Evolutionary conservation across 1,139 yeast genomes (phyloP).

Genomic region (Blastobotrys elegans): DNA sequence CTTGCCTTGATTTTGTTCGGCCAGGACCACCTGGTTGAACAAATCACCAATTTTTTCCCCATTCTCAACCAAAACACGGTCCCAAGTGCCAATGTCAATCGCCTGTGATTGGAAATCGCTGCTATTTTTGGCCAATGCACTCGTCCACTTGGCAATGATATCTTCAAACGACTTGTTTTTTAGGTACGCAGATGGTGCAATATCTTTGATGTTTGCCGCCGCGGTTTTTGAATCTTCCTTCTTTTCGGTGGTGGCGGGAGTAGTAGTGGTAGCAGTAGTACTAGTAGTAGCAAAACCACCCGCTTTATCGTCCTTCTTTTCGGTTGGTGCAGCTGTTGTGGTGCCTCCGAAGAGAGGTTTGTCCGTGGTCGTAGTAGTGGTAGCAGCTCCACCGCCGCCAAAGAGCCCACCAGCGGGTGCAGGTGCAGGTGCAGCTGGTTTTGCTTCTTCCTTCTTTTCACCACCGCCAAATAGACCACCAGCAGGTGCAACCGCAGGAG

Average conservation of each 20-base stretch:
- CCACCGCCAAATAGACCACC: slow-evolving; percentile 19
- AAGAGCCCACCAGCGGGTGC: slow-evolving; percentile 12
- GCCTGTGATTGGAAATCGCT: slow-evolving; percentile 75
- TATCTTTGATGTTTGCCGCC: slow-evolving; percentile 28
- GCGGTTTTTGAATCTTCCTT: slow-evolving; percentile 20
- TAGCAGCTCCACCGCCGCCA: slow-evolving; percentile 11
- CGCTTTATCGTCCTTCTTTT: slow-evolving; percentile 12
- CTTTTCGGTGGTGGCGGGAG: slow-evolving; percentile 10
- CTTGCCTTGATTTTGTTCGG: slow-evolving; percentile 79
- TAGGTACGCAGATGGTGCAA: slow-evolving; percentile 58
- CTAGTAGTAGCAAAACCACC: slow-evolving; percentile 14
- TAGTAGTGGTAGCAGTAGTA: neutral
- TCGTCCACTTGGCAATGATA: slow-evolving; percentile 88
- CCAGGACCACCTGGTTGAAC: slow-evolving; percentile 71
- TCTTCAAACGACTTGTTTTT: slow-evolving; percentile 92
- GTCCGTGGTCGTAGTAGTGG: slow-evolving; percentile 10
- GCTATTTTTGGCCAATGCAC: slow-evolving; percentile 69
- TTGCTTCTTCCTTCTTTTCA: slow-evolving; percentile 13
- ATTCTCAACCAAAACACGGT: slow-evolving; percentile 71
- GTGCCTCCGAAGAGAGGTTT: slow-evolving; percentile 19
- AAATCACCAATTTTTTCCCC: slow-evolving; percentile 80
- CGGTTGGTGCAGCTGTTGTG: slow-evolving; percentile 21
- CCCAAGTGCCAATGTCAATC: slow-evolving; percentile 75
- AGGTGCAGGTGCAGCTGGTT: slow-evolving; percentile 15
- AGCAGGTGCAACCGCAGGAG: slow-evolving; percentile 16